Evolutionary conservation across 2,329 filamentous ascomycete genomes (phyloP), one percentile per base, ranked within the genome.

Genomic region (Alternaria tenuissima): DNA sequence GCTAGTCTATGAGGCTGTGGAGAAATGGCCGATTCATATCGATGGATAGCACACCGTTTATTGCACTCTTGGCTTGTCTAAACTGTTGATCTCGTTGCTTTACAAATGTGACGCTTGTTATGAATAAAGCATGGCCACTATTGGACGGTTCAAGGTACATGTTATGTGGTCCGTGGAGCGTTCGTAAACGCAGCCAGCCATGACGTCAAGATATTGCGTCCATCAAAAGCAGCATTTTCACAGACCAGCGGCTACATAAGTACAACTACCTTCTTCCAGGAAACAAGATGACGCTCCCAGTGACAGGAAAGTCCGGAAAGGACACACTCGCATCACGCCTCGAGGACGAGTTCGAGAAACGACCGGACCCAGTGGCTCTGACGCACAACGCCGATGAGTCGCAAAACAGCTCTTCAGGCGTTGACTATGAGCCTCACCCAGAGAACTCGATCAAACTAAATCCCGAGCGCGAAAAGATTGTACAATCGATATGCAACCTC

Each of bases 401-500:
- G 7, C 60, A 74, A 43, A 75, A 79, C 54, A 62, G 62, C 41
- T 65, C 72, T 26, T 65, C 71, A 22, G 72, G 71, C 9, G 73
- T 75, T 0, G 71, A 75, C 55, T 75, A 75, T 52, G 71, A 76
- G 55, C 73, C 73, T 1, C 43, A 73, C 9, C 71, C 70, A 0
- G 64, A 70, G 16, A 59, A 64, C 0, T 71, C 67, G 1, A 69
- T 71, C 6, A 38, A 52, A 5, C 47, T 74, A 20, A 57, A 62
- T 8, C 55, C 65, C 2, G 59, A 57, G n/a, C 73, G 77, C 20
- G 71, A 83, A 55, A 66, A 72, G 6, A 84, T 84, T 41, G 71
- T 84, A 3, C 69, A 79, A 24, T 70, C 71, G 4, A 83, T 85
- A 53, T 75, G 75, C 22, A 79, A 75, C 8, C 69, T 85, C 1